A percentile compares a stretch with the other conserved stretches of the same genome.
Evolutionary conservation across 2,329 filamentous ascomycete genomes (phyloP).

Genomic region (Simplicillium sp.): DNA sequence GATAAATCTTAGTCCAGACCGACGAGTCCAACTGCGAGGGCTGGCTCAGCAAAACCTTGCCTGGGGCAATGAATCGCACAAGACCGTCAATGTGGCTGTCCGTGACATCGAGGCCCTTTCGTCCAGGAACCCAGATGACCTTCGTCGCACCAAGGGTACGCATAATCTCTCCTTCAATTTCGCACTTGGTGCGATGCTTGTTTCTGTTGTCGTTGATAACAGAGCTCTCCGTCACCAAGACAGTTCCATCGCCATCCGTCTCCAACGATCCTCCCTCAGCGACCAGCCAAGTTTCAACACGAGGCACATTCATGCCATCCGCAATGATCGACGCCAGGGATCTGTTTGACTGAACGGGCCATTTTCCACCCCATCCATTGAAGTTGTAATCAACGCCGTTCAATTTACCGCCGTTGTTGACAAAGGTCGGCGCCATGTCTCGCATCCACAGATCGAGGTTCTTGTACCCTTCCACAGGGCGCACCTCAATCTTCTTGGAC

Average conservation of each 20-base stretch:
- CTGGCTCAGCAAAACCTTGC: constrained; percentile 13
- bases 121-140: constrained; percentile 17
- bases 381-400: constrained; percentile 16
- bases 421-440: constrained; percentile 15
- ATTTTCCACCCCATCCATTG: constrained; percentile 18
- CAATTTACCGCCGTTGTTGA: constrained; percentile 1
- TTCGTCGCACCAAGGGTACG: constrained; percentile 14
- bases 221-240: constrained; percentile 16
- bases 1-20: constrained; percentile 10
- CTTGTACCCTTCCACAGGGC: constrained; percentile 2
- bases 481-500: constrained; percentile 1
- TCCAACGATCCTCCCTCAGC: constrained; percentile 17
- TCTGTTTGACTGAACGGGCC: constrained; percentile 5
- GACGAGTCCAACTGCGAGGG: constrained; percentile 6
- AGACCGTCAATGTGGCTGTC: constrained; percentile 19
- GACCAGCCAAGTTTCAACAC: constrained; percentile 5
- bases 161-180: constrained; percentile 13
- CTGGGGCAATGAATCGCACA: constrained; percentile 14
- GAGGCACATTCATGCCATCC: not conserved
- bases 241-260: constrained; percentile 16
- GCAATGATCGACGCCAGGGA: constrained; percentile 8
- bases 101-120: constrained; percentile 12
- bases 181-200: constrained; percentile 7
- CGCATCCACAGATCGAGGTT: constrained; percentile 17
- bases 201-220: constrained; percentile 19